Base-by-base conservation (phyloP, 345 rosid genomes). In the Gossypium herbaceum region DNA sequence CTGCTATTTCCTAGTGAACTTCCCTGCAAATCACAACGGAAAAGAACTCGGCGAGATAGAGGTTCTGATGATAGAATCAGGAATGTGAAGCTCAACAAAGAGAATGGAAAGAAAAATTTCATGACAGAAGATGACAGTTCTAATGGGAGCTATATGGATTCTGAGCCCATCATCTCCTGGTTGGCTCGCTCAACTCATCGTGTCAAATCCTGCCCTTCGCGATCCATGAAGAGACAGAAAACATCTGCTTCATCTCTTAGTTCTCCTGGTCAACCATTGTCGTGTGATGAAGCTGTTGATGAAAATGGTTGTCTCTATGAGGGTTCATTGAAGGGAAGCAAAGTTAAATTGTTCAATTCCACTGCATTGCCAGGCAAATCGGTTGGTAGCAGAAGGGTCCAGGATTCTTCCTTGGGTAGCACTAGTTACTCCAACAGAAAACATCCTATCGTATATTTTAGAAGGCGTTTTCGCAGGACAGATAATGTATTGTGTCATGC, bases 101-200 rank as follows among this genome's bases (percentile, higher is more conserved):
- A 78, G 47, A 83, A 83, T 43, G 84, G 73, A 52, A 86, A 75
- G 79, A 83, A 73, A 79, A 79, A 81, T 67, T 67, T 24, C 41
- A 84, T 73, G 43, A 52, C 69, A 59, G 86, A 89, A 75, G 91
- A 89, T 86, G 91, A 87, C 72, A 82, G 80, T 78, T 76, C 71
- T 80, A 69, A 74, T 57, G 86, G 85, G 59, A 86, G 81, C 44
- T 78, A 78, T 77, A 84, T 87, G 88, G 98, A 94, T 75, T 88
- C 98, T 10, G 94, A 87, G 74, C 98, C 97, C 56, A 94, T 94
- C 75, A 94, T 91, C 80, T 88, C 97, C 0, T 94, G 98, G 98
- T 75, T 94, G 86, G 81, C 96, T 51, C 89, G 91, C 73, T 84
- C 97, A 73, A 63, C 80, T 73, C 85, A 71, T 56, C 84, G 84